Conservation (phyloP, 495 filamentous ascomycete genomes). For the Xylaria scruposa region DNA sequence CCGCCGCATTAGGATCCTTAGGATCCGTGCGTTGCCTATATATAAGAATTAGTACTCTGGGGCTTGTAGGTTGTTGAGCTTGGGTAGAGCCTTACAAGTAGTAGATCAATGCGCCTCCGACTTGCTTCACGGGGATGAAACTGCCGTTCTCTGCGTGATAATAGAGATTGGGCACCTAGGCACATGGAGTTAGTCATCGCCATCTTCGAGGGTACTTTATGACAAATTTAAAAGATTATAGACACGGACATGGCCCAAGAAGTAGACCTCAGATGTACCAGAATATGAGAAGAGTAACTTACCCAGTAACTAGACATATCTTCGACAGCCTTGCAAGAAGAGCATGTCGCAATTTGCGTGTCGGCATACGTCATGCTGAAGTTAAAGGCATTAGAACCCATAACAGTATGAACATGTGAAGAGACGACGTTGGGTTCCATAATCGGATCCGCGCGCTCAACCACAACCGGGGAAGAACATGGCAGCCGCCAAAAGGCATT, state of each 20-base stretch:
- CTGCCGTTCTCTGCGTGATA: conserved; percentile 69
- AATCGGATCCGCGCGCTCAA: conserved; percentile 69
- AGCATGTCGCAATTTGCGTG: conserved; percentile 64
- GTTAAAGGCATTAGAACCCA: conserved; percentile 70
- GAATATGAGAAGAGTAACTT: not conserved
- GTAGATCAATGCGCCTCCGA: conserved; percentile 59
- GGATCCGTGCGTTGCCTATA: conserved; percentile 54
- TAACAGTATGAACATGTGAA: conserved; percentile 61
- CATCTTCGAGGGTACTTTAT: not conserved
- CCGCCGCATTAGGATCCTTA: conserved; percentile 40
- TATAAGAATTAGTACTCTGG: conserved; percentile 1
- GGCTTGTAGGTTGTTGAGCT: conserved; percentile 10
- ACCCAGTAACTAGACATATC: conserved; percentile 79
- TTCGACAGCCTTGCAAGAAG: conserved; percentile 64
- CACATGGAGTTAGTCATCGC: not conserved
- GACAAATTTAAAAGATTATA: not conserved
- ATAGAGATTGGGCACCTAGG: conserved; percentile 62
- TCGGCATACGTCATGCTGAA: conserved; percentile 63
- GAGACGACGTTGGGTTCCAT: conserved; percentile 62
- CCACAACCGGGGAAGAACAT: conserved; percentile 40
- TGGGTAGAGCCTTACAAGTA: conserved; percentile 58
- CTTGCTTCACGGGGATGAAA: conserved; percentile 64
- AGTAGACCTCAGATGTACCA: not conserved
- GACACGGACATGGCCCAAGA: not conserved
- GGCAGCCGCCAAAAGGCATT: conserved; percentile 37